A percentile compares a stretch with the other conserved stretches of the same genome.
Conservation (phyloP, 2,329 filamentous ascomycete species). For the Apiospora phragmitis region DNA sequence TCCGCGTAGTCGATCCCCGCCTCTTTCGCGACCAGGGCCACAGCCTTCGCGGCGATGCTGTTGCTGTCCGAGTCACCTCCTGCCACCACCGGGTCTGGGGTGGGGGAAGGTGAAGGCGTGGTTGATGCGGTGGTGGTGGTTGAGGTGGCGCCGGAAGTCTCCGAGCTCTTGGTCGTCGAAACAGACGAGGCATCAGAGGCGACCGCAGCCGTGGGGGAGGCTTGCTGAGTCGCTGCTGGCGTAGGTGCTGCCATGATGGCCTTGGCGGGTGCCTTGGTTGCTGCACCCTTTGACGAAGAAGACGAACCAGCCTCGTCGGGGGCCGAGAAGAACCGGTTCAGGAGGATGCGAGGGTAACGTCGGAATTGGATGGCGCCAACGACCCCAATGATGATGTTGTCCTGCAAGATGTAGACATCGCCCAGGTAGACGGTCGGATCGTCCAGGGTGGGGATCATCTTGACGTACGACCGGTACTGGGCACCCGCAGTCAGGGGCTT, state of each 20-base stretch:
- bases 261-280: too few species aligned
- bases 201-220: too few species aligned
- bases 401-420: conserved; percentile 38
- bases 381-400: conserved; percentile 32
- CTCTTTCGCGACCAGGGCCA: conserved; percentile 50
- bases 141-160: too few species aligned
- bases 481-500: conserved; percentile 29
- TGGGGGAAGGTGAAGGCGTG: too few species aligned
- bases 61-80: background rate
- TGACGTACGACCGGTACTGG: conserved; percentile 37
- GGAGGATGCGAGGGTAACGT: conserved; percentile 34
- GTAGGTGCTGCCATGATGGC: background rate
- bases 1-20: conserved; percentile 58
- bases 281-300: too few species aligned
- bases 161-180: too few species aligned
- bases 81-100: too few species aligned
- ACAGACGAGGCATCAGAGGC: background rate
- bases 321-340: conserved; percentile 41
- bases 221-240: background rate
- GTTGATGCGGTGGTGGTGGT: too few species aligned
- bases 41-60: conserved; percentile 24
- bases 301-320: conserved; percentile 21
- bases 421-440: conserved; percentile 30
- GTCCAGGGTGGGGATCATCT: conserved; percentile 35
- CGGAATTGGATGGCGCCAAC: conserved; percentile 38